phyloP scores from a whole-genome alignment of 192 early-diverging fungal species.

The Entomortierella beljakovae region DNA sequence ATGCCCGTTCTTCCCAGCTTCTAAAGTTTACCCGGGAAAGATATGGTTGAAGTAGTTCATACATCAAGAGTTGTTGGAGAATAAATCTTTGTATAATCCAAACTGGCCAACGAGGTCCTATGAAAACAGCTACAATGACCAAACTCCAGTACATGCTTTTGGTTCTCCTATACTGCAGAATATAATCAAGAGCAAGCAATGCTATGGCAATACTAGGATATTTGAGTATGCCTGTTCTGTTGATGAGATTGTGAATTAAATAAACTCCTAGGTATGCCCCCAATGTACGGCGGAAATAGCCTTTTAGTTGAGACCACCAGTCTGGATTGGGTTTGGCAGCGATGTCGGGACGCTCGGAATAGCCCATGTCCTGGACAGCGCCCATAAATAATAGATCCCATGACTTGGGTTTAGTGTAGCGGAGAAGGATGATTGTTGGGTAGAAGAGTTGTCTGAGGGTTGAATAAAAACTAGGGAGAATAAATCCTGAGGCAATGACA shows the following conservation, averaged over 20 bases:
- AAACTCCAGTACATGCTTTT: not conserved
- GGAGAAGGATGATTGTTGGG: conserved; percentile 20
- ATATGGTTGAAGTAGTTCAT: conserved; percentile 44
- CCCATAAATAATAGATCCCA: conserved; percentile 40
- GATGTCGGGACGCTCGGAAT: conserved; percentile 25
- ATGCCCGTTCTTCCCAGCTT: conserved; percentile 39
- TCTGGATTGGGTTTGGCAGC: conserved; percentile 17
- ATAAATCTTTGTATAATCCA: conserved; percentile 9
- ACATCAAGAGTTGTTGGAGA: conserved; percentile 33
- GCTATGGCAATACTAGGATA: conserved; percentile 1
- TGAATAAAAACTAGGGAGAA: not conserved
- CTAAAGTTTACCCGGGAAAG: conserved; percentile 26
- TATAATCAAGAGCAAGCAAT: conserved; percentile 5
- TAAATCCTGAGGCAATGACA: not conserved
- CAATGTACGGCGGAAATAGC: conserved; percentile 2
- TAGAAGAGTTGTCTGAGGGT: conserved; percentile 14
- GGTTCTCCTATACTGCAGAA: conserved; percentile 10
- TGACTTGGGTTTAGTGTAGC: conserved; percentile 17
- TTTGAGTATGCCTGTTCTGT: conserved; percentile 11
- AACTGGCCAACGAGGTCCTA: conserved; percentile 12
- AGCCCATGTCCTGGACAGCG: conserved; percentile 19
- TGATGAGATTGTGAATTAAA: conserved; percentile 9
- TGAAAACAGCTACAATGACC: not conserved
- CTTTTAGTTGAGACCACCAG: conserved; percentile 4
- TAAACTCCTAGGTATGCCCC: conserved; percentile 4